Percentiles rank a stretch among this genome's conserved stretches.
Evolutionary conservation across 2,329 filamentous ascomycete genomes (phyloP).

Genomic region (Aureobasidium sp.): DNA sequence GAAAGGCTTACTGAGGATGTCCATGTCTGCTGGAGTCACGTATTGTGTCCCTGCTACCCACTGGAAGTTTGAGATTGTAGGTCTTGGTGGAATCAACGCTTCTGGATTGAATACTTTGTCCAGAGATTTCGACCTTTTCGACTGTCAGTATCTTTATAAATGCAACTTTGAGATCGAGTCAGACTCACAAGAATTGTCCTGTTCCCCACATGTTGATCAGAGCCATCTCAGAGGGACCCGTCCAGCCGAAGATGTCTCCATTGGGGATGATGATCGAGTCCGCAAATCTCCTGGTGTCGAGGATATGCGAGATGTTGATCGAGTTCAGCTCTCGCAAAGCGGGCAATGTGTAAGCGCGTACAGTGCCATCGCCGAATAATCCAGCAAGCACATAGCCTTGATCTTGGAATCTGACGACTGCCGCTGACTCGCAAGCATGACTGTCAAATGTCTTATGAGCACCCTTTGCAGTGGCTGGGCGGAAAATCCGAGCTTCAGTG

Average conservation of each 20-base stretch:
- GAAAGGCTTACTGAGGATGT: slow-evolving; percentile 54
- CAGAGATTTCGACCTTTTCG: slow-evolving; percentile 34
- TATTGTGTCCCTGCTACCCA: slow-evolving; percentile 96
- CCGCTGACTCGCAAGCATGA: slow-evolving; percentile 71
- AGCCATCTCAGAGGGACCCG: slow-evolving; percentile 76
- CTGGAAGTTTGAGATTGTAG: slow-evolving; percentile 90
- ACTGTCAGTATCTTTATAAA: slow-evolving; percentile 18
- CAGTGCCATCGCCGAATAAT: slow-evolving; percentile 74
- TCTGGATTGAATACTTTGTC: slow-evolving; percentile 76
- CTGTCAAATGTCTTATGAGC: slow-evolving; percentile 86
- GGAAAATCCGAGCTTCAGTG: slow-evolving; percentile 77
- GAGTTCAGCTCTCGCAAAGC: slow-evolving; percentile 75
- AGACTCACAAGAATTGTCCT: slow-evolving; percentile 48
- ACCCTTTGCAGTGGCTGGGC: slow-evolving; percentile 77
- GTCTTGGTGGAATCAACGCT: slow-evolving; percentile 66
- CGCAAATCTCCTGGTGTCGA: slow-evolving; percentile 66
- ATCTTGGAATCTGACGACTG: slow-evolving; percentile 63
- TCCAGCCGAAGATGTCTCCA: slow-evolving; percentile 82
- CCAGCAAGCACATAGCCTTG: slow-evolving; percentile 74
- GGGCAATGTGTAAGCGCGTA: slow-evolving; percentile 79
- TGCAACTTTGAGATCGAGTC: slow-evolving; percentile 35
- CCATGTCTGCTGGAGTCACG: slow-evolving; percentile 78
- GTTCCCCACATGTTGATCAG: slow-evolving; percentile 80
- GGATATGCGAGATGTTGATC: slow-evolving; percentile 54
- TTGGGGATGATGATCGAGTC: slow-evolving; percentile 66